phyloP scores from a whole-genome alignment of 2,329 filamentous ascomycete species.

The Fusarium goolgardi region DNA sequence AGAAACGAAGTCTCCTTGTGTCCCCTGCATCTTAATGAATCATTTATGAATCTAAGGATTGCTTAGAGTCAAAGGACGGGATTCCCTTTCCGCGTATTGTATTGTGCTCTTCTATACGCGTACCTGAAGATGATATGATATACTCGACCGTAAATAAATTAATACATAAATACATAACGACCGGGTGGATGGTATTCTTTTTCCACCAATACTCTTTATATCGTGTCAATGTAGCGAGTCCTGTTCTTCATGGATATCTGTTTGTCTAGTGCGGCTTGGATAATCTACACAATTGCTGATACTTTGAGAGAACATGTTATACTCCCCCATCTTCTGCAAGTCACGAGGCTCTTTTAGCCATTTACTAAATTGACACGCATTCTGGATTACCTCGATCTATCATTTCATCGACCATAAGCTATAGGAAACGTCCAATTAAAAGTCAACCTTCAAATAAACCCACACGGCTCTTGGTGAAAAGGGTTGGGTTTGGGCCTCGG shows the following conservation, averaged over 20 bases:
- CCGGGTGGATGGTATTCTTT: background rate
- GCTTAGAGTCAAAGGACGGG: background rate
- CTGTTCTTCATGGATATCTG: background rate
- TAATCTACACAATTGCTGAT: background rate
- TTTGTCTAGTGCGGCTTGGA: accelerated
- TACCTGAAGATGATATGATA: background rate
- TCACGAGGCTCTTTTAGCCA: background rate
- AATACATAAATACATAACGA: no score
- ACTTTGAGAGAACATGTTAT: background rate
- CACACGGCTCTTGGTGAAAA: background rate
- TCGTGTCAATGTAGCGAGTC: accelerated
- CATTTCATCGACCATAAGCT: background rate
- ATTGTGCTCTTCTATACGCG: background rate
- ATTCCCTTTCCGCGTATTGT: background rate
- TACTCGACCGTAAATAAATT: background rate
- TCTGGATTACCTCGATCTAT: background rate
- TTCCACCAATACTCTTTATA: background rate
- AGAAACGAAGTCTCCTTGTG: background rate
- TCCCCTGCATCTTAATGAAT: background rate
- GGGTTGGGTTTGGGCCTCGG: background rate
- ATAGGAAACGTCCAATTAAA: background rate
- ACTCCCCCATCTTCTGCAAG: background rate
- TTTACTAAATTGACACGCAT: background rate
- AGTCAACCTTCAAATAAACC: background rate
- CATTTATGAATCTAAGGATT: background rate